Evolutionary conservation across 2,329 filamentous ascomycete species (phyloP).

Genomic region (Trichoderma semiorbis): DNA sequence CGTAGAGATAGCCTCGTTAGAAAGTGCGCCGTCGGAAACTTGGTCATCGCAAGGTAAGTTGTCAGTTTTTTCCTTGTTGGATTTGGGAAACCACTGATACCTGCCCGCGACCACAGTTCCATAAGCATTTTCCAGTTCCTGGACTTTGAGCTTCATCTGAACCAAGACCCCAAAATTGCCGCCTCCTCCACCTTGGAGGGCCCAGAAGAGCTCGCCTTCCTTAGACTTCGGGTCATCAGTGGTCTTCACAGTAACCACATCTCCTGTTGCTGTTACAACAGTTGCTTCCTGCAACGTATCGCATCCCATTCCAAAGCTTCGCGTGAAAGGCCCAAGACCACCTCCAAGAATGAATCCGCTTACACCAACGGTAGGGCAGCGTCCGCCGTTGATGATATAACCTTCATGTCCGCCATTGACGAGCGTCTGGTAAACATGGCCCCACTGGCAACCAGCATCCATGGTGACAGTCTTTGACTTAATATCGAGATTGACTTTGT

Average conservation of each 20-base stretch:
- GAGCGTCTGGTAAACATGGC: conserved; percentile 28
- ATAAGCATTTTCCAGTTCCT: background rate
- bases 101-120: background rate
- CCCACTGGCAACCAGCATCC: conserved; percentile 23
- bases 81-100: background rate
- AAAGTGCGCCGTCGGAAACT: background rate
- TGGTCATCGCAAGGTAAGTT: background rate
- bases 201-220: background rate
- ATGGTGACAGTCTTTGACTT: background rate
- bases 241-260: conserved; percentile 22
- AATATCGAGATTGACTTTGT: background rate
- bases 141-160: background rate
- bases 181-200: background rate
- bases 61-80: background rate
- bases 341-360: conserved; percentile 37
- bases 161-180: conserved; percentile 1
- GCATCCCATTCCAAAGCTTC: conserved; percentile 18
- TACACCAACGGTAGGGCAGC: conserved; percentile 34
- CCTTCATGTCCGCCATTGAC: conserved; percentile 23
- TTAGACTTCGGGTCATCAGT: conserved; percentile 15
- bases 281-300: conserved; percentile 32
- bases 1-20: background rate
- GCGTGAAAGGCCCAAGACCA: conserved; percentile 32
- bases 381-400: conserved; percentile 28
- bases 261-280: conserved; percentile 31